A percentile compares a stretch with the other conserved stretches of the same genome.
Conservation (phyloP, 345 rosid genomes). For the Citropsis articulata region DNA sequence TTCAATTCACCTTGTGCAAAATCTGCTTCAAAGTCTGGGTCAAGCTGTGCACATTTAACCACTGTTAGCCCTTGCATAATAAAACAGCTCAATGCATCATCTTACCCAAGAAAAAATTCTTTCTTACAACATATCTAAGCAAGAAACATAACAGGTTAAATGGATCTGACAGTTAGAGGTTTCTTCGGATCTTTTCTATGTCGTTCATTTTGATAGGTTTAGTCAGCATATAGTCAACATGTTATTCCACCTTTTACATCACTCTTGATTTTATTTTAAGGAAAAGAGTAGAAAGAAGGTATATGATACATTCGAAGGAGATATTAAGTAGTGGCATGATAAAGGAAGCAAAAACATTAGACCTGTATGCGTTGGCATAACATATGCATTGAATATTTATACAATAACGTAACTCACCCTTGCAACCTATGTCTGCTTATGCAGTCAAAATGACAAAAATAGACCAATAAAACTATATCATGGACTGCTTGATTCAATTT, state of each 20-base stretch:
- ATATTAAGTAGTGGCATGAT: no score
- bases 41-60: slow-evolving; percentile 46
- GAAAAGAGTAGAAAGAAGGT: background rate
- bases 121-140: background rate
- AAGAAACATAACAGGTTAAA: background rate
- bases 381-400: background rate
- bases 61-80: slow-evolving; percentile 11
- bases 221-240: background rate
- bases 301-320: no score
- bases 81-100: background rate
- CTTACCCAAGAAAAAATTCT: background rate
- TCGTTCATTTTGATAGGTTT: background rate
- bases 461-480: background rate
- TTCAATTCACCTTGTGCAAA: slow-evolving; percentile 67
- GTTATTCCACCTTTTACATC: background rate
- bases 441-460: background rate
- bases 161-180: background rate
- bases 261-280: background rate
- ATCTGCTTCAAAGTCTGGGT: slow-evolving; percentile 50
- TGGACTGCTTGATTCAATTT: background rate
- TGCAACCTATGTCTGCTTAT: background rate
- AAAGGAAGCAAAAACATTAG: background rate
- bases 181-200: background rate
- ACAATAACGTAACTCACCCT: background rate
- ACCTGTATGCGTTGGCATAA: background rate